phyloP scores from a whole-genome alignment of 108 stramenopile species.

The Skeletonema costatum region DNA sequence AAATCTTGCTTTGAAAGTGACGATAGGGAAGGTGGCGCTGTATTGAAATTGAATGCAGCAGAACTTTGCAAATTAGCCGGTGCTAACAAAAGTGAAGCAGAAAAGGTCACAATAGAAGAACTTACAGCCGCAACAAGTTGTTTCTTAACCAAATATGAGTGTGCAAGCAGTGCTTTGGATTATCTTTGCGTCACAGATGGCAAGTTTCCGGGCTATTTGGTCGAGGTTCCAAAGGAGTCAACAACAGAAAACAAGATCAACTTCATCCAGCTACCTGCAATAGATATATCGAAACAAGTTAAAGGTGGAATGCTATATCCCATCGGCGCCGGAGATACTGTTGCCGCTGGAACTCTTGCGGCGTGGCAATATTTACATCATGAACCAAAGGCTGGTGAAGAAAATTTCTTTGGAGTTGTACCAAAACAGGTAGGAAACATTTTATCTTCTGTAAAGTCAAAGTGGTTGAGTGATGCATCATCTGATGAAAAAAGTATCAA shows the following conservation, averaged over 20 bases:
- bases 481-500: constrained; percentile 7
- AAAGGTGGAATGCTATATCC: constrained; percentile 61
- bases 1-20: constrained; percentile 7
- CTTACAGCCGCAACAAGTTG: constrained; percentile 42
- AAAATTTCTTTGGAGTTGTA: constrained; percentile 25
- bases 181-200: constrained; percentile 70
- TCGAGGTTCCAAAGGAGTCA: constrained; percentile 23
- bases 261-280: constrained; percentile 48
- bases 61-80: constrained; percentile 75
- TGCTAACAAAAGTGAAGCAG: constrained; percentile 50
- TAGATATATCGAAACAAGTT: constrained; percentile 33
- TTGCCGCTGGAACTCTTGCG: constrained; percentile 81
- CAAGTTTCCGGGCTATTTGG: constrained; percentile 67
- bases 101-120: constrained; percentile 48
- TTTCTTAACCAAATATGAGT: constrained; percentile 48
- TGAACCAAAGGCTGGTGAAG: not conserved
- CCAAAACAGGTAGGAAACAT: not conserved
- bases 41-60: constrained; percentile 81
- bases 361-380: constrained; percentile 67
- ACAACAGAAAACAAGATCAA: constrained; percentile 15
- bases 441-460: not conserved
- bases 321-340: constrained; percentile 88
- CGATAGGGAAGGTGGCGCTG: constrained; percentile 46
- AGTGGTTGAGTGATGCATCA: not conserved
- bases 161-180: constrained; percentile 49